Conservation (phyloP, 495 filamentous ascomycete genomes). For the Penicillium verhagenii region DNA sequence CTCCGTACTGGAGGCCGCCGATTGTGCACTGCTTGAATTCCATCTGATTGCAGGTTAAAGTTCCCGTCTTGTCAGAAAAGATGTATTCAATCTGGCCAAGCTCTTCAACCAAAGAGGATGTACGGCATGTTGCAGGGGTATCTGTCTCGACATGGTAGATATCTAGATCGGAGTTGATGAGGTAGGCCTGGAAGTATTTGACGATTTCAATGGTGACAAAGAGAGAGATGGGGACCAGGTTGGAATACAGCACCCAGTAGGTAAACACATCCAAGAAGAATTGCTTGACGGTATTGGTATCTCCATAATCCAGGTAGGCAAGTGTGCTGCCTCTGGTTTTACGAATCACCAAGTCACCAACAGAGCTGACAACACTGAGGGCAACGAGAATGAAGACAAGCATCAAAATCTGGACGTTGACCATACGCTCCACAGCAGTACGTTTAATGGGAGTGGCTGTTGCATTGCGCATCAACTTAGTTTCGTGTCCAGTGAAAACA, state of each 20-base stretch:
- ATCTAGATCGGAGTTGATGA: constrained; percentile 96
- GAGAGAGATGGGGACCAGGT: constrained; percentile 92
- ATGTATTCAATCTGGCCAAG: constrained; percentile 98
- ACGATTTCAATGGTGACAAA: constrained; percentile 98
- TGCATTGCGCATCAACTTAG: constrained; percentile 98
- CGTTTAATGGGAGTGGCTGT: constrained; percentile 97
- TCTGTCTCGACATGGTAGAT: constrained; percentile 97
- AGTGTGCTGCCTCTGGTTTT: constrained; percentile 57
- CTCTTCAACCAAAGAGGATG: constrained; percentile 95
- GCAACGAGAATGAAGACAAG: constrained; percentile 79
- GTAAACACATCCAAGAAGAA: constrained; percentile 96
- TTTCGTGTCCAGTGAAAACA: constrained; percentile 98
- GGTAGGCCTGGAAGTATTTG: constrained; percentile 95
- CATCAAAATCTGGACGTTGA: constrained; percentile 91
- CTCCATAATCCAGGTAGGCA: constrained; percentile 67
- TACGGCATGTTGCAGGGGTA: constrained; percentile 92
- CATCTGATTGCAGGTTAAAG: constrained; percentile 99
- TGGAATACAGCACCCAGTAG: constrained; percentile 98
- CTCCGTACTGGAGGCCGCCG: constrained; percentile 88
- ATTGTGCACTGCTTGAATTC: constrained; percentile 96
- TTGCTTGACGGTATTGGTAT: constrained; percentile 62
- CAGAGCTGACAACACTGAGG: constrained; percentile 84
- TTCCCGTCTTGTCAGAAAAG: constrained; percentile 98
- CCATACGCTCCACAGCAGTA: constrained; percentile 87
- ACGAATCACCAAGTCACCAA: constrained; percentile 83